A percentile compares a stretch with the other conserved stretches of the same genome.
Conservation (phyloP, 1,284 basidiomycete species). For the Sutorius eximius region DNA sequence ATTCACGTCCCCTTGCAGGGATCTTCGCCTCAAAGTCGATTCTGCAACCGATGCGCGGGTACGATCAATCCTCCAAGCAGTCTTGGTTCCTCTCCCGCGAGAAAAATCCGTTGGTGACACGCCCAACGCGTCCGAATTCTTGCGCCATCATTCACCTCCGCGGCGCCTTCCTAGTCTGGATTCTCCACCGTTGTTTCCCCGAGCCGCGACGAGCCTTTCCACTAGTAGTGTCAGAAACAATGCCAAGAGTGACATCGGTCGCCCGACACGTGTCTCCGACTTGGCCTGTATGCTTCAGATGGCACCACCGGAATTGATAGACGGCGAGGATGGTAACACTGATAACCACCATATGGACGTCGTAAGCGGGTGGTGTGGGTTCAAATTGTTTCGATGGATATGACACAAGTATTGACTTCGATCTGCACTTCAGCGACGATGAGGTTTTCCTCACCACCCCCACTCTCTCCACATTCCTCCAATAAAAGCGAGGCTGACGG, state of each 20-base stretch:
- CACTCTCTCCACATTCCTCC: slow-evolving; percentile 37
- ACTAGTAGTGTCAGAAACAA: background rate
- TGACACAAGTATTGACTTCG: slow-evolving; percentile 5
- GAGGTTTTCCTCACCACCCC: slow-evolving; percentile 35
- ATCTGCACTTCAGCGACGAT: slow-evolving; percentile 18
- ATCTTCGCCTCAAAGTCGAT: slow-evolving; percentile 37
- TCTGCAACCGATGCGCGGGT: slow-evolving; percentile 24
- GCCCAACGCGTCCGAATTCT: slow-evolving; percentile 35
- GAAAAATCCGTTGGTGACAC: slow-evolving; percentile 2
- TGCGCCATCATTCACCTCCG: slow-evolving; percentile 30
- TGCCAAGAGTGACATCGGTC: background rate
- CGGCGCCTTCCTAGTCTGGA: slow-evolving; percentile 30
- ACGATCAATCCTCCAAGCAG: slow-evolving; percentile 24
- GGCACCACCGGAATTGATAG: slow-evolving; percentile 26
- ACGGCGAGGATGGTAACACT: slow-evolving; percentile 43
- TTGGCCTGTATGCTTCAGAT: slow-evolving; percentile 19
- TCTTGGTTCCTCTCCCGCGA: slow-evolving; percentile 2
- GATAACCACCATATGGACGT: slow-evolving; percentile 50
- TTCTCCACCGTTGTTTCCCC: slow-evolving; percentile 50
- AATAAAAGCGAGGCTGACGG: slow-evolving; percentile 43
- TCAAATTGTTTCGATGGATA: background rate
- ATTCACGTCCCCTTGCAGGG: slow-evolving; percentile 26
- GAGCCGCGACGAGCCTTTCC: slow-evolving; percentile 20
- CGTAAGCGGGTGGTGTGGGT: slow-evolving; percentile 60
- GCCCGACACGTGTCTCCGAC: slow-evolving; percentile 9